phyloP scores from a whole-genome alignment of 352 stramenopile genomes.

The Stramenopiles sp. region DNA sequence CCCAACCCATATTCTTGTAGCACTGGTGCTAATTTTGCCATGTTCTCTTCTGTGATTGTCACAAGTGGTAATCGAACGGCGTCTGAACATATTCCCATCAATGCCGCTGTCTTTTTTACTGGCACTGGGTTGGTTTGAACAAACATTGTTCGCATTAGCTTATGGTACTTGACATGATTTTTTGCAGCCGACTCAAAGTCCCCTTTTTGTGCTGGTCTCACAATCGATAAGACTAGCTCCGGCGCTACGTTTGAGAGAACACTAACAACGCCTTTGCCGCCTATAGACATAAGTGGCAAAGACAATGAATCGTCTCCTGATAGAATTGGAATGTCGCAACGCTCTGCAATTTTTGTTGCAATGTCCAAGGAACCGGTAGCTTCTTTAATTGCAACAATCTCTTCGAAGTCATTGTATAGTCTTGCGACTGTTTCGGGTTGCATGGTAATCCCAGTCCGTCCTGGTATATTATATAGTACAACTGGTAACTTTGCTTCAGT shows the following conservation, averaged over 20 bases:
- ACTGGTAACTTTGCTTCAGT: slow-evolving; percentile 58
- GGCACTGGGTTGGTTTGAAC: slow-evolving; percentile 68
- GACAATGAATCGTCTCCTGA: slow-evolving; percentile 69
- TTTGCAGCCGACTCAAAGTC: slow-evolving; percentile 52
- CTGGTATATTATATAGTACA: slow-evolving; percentile 91
- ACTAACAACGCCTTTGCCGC: slow-evolving; percentile 62
- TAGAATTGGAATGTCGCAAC: slow-evolving; percentile 69
- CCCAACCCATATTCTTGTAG: neutral
- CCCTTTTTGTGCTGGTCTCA: slow-evolving; percentile 43
- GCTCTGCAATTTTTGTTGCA: slow-evolving; percentile 54
- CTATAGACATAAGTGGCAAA: slow-evolving; percentile 61
- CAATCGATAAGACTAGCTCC: slow-evolving; percentile 55
- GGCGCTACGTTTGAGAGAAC: slow-evolving; percentile 67
- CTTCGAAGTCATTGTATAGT: slow-evolving; percentile 61
- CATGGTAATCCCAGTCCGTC: slow-evolving; percentile 82
- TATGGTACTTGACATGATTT: slow-evolving; percentile 36
- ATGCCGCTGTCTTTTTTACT: slow-evolving; percentile 63
- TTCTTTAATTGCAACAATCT: slow-evolving; percentile 93
- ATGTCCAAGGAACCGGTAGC: slow-evolving; percentile 75
- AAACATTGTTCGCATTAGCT: slow-evolving; percentile 64
- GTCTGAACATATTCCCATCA: slow-evolving; percentile 52
- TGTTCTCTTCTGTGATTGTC: neutral
- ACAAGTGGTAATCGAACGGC: neutral
- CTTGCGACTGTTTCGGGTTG: slow-evolving; percentile 74
- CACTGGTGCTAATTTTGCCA: neutral